Evolutionary conservation across 306 rosid species (phyloP), one percentile per base, ranked within the genome.

Genomic region (Trifolium fragiferum): DNA sequence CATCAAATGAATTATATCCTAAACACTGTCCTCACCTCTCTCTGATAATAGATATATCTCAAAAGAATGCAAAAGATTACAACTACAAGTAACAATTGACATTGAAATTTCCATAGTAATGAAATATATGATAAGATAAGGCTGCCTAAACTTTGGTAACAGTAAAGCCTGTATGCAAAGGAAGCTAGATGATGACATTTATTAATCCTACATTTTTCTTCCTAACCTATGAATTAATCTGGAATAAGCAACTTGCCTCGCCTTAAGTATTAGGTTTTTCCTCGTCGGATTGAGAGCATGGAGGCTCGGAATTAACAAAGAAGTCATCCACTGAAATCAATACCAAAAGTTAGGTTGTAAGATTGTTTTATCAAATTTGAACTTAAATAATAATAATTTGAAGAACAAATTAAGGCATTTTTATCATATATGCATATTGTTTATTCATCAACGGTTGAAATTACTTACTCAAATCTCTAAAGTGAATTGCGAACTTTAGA

Each of bases 291-390:
- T 90, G 98, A 47, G 90, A 85, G 80, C 89, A 78, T 21, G 87
- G 89, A 10, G 89, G 97, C 35, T 89, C 98, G 1, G 99, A 89
- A 80, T 90, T 93, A 53, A 86, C 99, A 80, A 95, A 92, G 92
- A 90, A 95, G 86, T 95, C 99, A 85, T 90, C 99, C 84, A 90
- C 97, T 86, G 96, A 78, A 83, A 88, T 46, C 6, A 33, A 81
- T 67, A 73, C 9, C 54, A 41, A 37, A 60, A 57, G 64, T 7
- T 12, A 41, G 72, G 7, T 14, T 27, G 41, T 60, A 6, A 60
- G 53, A n/a, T 63, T 46, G 50, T 19, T 51, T 18, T 6, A 41
- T 41, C 47, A 41, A 41, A 11, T 41, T 11, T 11, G 4, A 41
- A 41, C 47, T 41, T 41, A 3, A 11, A 41, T 30, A 40, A 40